Percentiles rank a stretch among this genome's conserved stretches.
Evolutionary conservation across 2,329 filamentous ascomycete genomes (phyloP).

Genomic region (Stemphylium vesicarium): DNA sequence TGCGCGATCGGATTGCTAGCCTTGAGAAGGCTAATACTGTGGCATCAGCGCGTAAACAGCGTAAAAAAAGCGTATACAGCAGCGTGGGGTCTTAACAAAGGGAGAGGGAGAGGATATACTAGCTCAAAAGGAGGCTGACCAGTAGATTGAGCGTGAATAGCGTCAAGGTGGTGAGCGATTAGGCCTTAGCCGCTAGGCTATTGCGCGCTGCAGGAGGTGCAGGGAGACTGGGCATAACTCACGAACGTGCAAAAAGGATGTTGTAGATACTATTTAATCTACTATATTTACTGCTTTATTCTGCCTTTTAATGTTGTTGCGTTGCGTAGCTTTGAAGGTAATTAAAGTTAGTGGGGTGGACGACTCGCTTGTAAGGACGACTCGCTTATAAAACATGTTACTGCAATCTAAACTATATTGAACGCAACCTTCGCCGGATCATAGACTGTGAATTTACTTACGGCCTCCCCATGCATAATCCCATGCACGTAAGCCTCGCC

Average conservation of each 20-base stretch:
- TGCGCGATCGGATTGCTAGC: too few species aligned
- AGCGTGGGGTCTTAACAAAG: neutral
- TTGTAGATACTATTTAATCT: neutral
- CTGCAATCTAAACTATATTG: neutral
- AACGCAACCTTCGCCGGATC: too few species aligned
- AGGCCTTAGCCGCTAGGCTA: neutral
- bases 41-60: too few species aligned
- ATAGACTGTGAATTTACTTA: too few species aligned
- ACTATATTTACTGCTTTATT: neutral
- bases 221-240: neutral
- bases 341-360: conserved; percentile 4
- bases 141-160: too few species aligned
- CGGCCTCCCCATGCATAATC: too few species aligned
- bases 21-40: too few species aligned
- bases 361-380: conserved; percentile 1
- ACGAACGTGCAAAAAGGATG: neutral
- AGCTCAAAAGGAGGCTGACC: neutral
- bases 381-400: conserved; percentile 10
- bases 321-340: neutral
- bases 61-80: neutral
- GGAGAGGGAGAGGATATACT: neutral
- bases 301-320: conserved; percentile 1
- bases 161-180: neutral
- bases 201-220: neutral
- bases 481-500: too few species aligned